Evolutionary conservation across 306 rosid genomes (phyloP).

Genomic region (Canavalia gladiata): DNA sequence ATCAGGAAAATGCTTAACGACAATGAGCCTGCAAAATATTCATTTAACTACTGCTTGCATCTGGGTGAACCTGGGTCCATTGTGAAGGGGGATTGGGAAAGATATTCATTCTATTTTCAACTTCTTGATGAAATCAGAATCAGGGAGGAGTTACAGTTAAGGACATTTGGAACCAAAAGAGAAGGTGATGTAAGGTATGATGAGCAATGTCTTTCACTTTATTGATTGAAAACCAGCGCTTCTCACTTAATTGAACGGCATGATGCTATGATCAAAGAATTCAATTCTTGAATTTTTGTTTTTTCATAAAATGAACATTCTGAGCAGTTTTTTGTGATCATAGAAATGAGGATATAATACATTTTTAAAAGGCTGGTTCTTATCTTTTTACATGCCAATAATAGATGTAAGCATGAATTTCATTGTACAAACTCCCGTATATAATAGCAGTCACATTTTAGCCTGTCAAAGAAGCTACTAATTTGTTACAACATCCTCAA

Average conservation of each 20-base stretch:
- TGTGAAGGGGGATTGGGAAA: conserved; percentile 86
- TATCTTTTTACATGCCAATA: conserved; percentile 7
- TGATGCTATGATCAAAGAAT: neutral
- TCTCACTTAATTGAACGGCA: conserved; percentile 4
- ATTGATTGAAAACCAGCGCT: conserved; percentile 2
- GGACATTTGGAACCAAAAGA: conserved; percentile 96
- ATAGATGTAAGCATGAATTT: conserved; percentile 2
- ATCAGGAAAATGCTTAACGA: conserved; percentile 64
- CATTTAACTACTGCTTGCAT: conserved; percentile 84
- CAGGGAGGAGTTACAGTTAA: conserved; percentile 90
- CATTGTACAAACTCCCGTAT: neutral
- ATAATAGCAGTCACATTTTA: neutral
- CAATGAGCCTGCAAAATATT: conserved; percentile 62
- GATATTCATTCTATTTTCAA: conserved; percentile 90
- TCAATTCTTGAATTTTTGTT: conserved; percentile 16
- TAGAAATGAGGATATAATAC: neutral
- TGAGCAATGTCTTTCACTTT: conserved; percentile 26
- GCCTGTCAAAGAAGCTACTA: neutral
- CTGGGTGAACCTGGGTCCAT: conserved; percentile 93
- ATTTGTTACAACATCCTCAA: neutral
- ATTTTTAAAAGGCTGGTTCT: conserved; percentile 18
- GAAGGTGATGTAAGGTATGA: conserved; percentile 93
- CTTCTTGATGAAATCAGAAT: conserved; percentile 90
- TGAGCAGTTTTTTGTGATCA: conserved; percentile 22
- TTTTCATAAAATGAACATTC: conserved; percentile 5